Conservation (phyloP, 129 eudicot species). For the Solidago caesia region DNA sequence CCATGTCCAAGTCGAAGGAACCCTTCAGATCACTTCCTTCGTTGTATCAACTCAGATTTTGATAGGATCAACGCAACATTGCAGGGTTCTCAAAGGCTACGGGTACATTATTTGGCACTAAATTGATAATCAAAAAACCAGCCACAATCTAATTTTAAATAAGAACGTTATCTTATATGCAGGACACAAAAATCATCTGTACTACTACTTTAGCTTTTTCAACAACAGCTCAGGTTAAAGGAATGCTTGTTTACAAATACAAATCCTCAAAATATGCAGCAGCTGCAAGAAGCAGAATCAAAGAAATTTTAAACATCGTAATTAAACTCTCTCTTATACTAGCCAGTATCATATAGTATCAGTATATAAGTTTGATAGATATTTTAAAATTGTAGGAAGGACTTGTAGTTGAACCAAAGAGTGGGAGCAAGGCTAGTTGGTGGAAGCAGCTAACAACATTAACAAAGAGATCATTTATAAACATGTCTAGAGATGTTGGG, state of each 20-base stretch:
- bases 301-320: constrained; percentile 52
- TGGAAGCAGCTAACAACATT: constrained; percentile 58
- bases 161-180: constrained; percentile 9
- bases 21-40: constrained; percentile 92
- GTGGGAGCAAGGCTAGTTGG: constrained; percentile 69
- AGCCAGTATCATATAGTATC: not conserved
- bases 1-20: constrained; percentile 84
- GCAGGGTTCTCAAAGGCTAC: constrained; percentile 55
- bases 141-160: not conserved
- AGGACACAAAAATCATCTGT: constrained; percentile 39
- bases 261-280: constrained; percentile 49
- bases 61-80: constrained; percentile 72
- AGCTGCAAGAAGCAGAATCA: constrained; percentile 39
- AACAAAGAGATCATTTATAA: constrained; percentile 63
- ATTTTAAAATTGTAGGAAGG: constrained; percentile 42
- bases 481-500: constrained; percentile 88
- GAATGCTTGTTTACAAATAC: constrained; percentile 58
- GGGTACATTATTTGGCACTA: constrained; percentile 31
- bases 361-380: constrained; percentile 1
- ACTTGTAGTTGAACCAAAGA: constrained; percentile 32
- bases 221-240: constrained; percentile 60
- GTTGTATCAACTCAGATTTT: constrained; percentile 84
- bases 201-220: constrained; percentile 30
- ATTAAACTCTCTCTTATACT: constrained; percentile 10
- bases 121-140: not conserved